Conservation (phyloP, 345 rosid genomes). For the Aegle marmelos region DNA sequence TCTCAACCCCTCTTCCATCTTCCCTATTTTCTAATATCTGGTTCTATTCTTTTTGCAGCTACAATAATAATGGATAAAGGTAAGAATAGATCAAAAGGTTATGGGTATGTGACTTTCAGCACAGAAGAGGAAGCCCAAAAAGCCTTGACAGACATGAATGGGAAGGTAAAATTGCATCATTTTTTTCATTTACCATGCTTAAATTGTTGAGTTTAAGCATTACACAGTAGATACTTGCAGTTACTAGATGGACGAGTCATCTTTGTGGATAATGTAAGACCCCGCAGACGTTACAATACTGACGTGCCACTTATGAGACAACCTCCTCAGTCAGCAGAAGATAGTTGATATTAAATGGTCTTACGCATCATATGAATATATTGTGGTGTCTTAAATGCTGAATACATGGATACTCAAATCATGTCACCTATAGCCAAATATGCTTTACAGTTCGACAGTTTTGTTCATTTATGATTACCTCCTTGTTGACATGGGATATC, state of each 20-base stretch:
- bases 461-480: neutral
- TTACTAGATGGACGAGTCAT: slow-evolving; percentile 54
- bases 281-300: neutral
- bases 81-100: slow-evolving; percentile 48
- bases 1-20: neutral
- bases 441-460: neutral
- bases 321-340: slow-evolving; percentile 15
- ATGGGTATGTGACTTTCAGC: slow-evolving; percentile 54
- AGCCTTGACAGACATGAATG: slow-evolving; percentile 56
- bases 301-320: slow-evolving; percentile 11
- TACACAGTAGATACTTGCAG: slow-evolving; percentile 33
- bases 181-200: neutral
- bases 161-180: slow-evolving; percentile 37
- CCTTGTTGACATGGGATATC: neutral
- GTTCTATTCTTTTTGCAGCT: slow-evolving; percentile 30
- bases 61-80: slow-evolving; percentile 38
- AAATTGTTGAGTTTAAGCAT: neutral
- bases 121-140: slow-evolving; percentile 39
- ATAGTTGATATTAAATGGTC: slow-evolving; percentile 15
- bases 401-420: neutral
- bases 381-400: neutral
- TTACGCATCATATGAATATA: neutral
- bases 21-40: neutral
- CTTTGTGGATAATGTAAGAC: slow-evolving; percentile 35
- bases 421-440: neutral